A percentile compares a stretch with the other conserved stretches of the same genome.
These are phyloP conservation scores for Plasmodium billcollinsi DNA, from an alignment of 169 alveolate genomes.

Conservation along the genomic window DNA sequence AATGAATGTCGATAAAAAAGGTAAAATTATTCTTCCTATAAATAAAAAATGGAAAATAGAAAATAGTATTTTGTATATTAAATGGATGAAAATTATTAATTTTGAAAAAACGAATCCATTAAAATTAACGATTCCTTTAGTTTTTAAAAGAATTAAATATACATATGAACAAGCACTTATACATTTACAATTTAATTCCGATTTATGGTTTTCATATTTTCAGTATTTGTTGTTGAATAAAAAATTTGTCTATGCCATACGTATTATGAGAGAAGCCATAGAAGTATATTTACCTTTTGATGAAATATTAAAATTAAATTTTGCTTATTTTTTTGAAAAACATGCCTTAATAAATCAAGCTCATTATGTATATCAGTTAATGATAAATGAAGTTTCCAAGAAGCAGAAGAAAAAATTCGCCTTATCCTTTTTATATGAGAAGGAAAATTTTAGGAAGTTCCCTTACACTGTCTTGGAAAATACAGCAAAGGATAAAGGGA, in stretches of 20 bases:
- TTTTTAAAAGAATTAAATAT: slow-evolving; percentile 79
- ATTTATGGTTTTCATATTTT: slow-evolving; percentile 84
- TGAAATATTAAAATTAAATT: slow-evolving; percentile 61
- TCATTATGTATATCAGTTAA: slow-evolving; percentile 55
- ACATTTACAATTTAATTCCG: slow-evolving; percentile 78
- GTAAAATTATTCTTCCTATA: slow-evolving; percentile 78
- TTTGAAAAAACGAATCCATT: slow-evolving; percentile 84
- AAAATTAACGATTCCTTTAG: slow-evolving; percentile 46
- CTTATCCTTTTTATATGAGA: slow-evolving; percentile 33
- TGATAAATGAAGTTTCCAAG: slow-evolving; percentile 56
- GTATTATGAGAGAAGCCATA: slow-evolving; percentile 67
- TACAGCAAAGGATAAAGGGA: neutral
- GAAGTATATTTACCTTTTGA: slow-evolving; percentile 61
- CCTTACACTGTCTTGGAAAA: neutral
- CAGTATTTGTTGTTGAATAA: slow-evolving; percentile 80
- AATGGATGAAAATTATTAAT: slow-evolving; percentile 83
- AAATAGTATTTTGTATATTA: slow-evolving; percentile 23
- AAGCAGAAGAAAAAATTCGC: slow-evolving; percentile 40
- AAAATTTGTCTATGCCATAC: slow-evolving; percentile 74
- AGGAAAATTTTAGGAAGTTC: slow-evolving; percentile 23
- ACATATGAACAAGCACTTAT: slow-evolving; percentile 79
- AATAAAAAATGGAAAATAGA: slow-evolving; percentile 69
- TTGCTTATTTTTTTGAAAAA: slow-evolving; percentile 72
- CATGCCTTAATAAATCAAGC: slow-evolving; percentile 65
- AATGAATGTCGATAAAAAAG: slow-evolving; percentile 65